Evolutionary conservation across 1,284 basidiomycete species (phyloP), one percentile per base, ranked within the genome.

Genomic region (Trametes hirsuta): DNA sequence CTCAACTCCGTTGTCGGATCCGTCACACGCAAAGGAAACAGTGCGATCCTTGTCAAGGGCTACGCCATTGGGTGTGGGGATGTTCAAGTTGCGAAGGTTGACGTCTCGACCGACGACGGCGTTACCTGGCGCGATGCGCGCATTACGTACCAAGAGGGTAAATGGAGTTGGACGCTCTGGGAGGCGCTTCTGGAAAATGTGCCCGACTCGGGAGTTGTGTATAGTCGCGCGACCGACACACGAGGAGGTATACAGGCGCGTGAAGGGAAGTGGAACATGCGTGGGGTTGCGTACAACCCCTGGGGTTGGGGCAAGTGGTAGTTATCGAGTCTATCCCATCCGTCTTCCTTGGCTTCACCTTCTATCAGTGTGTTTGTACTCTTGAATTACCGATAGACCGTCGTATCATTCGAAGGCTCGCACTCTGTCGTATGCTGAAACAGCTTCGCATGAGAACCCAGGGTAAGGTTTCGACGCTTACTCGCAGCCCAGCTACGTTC

Each of bases 161-260:
- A 70, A 65, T 88, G 87, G 86, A 88, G 86, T 68, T 90, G 87
- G 87, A 82, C 85, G 8, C 69, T 89, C 30, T 89, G 87, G 87
- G 84, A 88, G 68, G 76, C 69, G 4, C 55, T 60, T 39, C 42
- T 87, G 12, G 66, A 73, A 11, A 70, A 68, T 55, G 68, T 71
- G 21, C 72, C 59, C 10, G 44, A 59, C 40, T 60, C 60, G 14
- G 69, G 64, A 47, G 58, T 67, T 18, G 71, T 76, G 34, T 69
- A 72, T 55, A 72, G 77, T 56, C 76, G 83, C 8, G 84, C 82
- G 2, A 73, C 69, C 35, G 83, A 85, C 70, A 68, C 65, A 12
- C 69, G 68, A n/a, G 82, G 80, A 0, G 67, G 76, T 24, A 60
- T 75, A 30, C 85, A 87, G 68, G 76, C 76, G 9, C 72, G 72